Conservation (phyloP, 805 yeast genomes). For the Sungouiella thailandica region DNA sequence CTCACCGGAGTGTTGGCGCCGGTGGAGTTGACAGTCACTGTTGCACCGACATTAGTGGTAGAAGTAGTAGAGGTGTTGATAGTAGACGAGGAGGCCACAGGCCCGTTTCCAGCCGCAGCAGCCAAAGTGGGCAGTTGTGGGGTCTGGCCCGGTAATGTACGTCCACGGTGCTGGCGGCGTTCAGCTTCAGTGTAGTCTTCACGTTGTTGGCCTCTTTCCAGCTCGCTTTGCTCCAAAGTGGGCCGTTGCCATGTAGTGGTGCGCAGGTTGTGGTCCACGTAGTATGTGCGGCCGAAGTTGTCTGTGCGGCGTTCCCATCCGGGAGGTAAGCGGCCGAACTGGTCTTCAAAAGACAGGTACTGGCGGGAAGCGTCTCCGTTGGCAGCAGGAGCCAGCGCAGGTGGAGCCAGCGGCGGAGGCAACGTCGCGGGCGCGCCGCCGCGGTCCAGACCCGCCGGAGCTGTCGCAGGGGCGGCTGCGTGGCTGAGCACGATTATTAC, state of each 20-base stretch:
- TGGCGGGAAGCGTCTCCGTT: conserved; percentile 44
- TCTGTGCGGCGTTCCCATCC: conserved; percentile 99
- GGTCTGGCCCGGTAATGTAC: conserved; percentile 75
- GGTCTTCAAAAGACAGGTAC: conserved; percentile 94
- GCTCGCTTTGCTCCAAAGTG: conserved; percentile 71
- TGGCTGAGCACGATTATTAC: conserved; percentile 72
- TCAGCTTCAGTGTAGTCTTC: conserved; percentile 77
- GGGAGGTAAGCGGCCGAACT: conserved; percentile 90
- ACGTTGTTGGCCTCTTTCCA: conserved; percentile 59
- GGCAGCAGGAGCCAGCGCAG: conserved; percentile 11
- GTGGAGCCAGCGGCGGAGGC: conserved; percentile 7
- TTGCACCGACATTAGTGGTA: too few species aligned
- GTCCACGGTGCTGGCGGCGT: conserved; percentile 82
- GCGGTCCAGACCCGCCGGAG: conserved; percentile 13
- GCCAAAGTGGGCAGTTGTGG: conserved; percentile 29
- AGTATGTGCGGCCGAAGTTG: conserved; percentile 94
- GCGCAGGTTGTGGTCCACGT: conserved; percentile 96
- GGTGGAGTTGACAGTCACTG: conserved; percentile 42
- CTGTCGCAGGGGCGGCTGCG: conserved; percentile 18
- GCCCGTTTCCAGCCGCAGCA: too few species aligned
- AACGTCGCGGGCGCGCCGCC: conserved; percentile 13
- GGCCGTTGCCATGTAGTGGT: conserved; percentile 99
- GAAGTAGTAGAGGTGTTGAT: conserved; percentile 18
- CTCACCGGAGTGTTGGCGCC: conserved; percentile 50
- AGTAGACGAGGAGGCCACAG: conserved; percentile 2